Base-by-base conservation (phyloP, 2,329 filamentous ascomycete species). In the Nakataea oryzae region DNA sequence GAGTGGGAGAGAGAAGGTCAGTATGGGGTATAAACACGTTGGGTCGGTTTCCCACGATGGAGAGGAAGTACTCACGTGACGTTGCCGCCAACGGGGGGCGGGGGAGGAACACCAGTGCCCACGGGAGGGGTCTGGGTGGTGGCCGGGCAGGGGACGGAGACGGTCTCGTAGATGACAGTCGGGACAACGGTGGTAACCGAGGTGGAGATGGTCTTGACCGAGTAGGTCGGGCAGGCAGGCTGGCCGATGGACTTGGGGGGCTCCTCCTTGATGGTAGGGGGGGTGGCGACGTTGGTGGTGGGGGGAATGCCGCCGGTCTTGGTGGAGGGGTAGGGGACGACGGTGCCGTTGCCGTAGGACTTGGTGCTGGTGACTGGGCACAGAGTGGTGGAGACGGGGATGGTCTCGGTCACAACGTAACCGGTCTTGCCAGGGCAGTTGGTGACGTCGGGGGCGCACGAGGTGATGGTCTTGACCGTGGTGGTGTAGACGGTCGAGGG, bases 401-500 rank as follows among this genome's bases (percentile, higher is more conserved):
- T 67, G 67, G 72, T 74, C 66, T 75, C 69, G 65, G 74, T 75
- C 66, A 71, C 67, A 64, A 75, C 70, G 61, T 67, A 67, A 68
- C 74, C 78, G 63, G 73, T 74, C 67, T 70, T 67, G 65, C 74
- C 77, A 62, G 80, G 82, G 81, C 86, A 89, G 83, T 88, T 70
- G 73, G 82, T 81, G 70, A 87, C 83, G 64, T 79, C 78, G 59
- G 83, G 76, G 63, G 74, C 79, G 79, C 85, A 87, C 64, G 79
- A 79, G 72, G 82, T 86, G 80, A 87, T 76, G 75, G 84, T 87
- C 68, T 82, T 74, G 70, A 83, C 74, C 72, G 80, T 75, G 70
- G 83, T 86, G 73, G 77, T 73, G 79, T 81, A 85, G 76, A 83
- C 76, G 71, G 82, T 80, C 61, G 73, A 74, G 67, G 77, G 76